These are phyloP conservation scores for Mariannaea sp. DNA, from an alignment of 2,329 filamentous ascomycete species.

Conservation along the genomic window DNA sequence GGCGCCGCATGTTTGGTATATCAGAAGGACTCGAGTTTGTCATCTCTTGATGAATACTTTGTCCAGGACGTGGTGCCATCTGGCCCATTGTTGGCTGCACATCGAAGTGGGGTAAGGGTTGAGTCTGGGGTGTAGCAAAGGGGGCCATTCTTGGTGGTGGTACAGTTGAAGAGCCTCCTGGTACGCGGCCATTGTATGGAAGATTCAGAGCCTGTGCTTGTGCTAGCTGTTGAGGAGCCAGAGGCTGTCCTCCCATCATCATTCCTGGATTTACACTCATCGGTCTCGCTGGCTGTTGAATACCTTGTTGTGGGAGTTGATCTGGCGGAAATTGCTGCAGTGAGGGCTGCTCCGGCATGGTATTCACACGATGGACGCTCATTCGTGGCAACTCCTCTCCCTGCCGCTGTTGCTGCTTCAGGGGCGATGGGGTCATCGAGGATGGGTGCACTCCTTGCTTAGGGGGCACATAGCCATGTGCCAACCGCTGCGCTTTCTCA, in stretches of 20 bases:
- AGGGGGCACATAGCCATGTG: conserved; percentile 31
- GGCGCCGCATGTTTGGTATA: background rate
- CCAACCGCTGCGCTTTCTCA: conserved; percentile 7
- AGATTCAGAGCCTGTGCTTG: conserved; percentile 16
- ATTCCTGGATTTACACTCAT: conserved; percentile 32
- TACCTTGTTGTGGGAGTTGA: background rate
- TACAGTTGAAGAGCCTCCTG: conserved; percentile 21
- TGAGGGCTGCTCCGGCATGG: conserved; percentile 29
- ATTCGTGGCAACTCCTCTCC: conserved; percentile 27
- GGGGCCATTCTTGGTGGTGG: conserved; percentile 30
- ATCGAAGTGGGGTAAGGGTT: conserved; percentile 9
- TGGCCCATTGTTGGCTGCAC: conserved; percentile 12
- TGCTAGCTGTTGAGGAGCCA: conserved; percentile 1
- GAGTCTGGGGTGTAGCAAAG: conserved; percentile 23
- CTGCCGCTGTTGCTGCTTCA: conserved; percentile 23
- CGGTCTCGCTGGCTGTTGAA: conserved; percentile 24
- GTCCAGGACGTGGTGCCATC: background rate
- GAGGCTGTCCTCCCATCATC: conserved; percentile 21
- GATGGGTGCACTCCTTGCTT: conserved; percentile 30
- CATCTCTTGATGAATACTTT: conserved; percentile 1
- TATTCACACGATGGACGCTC: conserved; percentile 31
- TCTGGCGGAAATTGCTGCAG: conserved; percentile 7
- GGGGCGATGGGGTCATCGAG: conserved; percentile 35
- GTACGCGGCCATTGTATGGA: conserved; percentile 24
- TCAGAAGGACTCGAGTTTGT: background rate